phyloP scores from a whole-genome alignment of 2,329 filamentous ascomycete genomes.

The Zarea fungicola region DNA sequence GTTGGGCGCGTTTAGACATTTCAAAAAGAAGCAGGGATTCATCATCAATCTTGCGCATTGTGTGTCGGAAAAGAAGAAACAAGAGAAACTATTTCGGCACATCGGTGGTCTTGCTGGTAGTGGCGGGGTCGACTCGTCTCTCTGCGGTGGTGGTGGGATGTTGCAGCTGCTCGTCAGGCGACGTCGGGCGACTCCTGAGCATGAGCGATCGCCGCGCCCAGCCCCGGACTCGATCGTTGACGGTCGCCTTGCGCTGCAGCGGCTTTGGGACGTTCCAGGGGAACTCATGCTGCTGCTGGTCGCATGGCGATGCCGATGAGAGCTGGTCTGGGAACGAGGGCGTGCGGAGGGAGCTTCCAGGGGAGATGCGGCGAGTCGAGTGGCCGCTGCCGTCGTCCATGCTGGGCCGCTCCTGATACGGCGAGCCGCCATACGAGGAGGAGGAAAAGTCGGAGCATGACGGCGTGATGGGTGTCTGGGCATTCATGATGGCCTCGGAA shows the following conservation, averaged over 20 bases:
- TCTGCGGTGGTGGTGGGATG: no score
- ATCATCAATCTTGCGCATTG: constrained; percentile 3
- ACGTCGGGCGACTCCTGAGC: constrained; percentile 18
- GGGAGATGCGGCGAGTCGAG: constrained; percentile 15
- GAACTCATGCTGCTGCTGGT: constrained; percentile 22
- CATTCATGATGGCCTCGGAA: constrained; percentile 29
- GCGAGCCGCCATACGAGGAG: no score
- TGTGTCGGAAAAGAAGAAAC: constrained; percentile 1
- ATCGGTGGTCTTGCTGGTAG: background rate
- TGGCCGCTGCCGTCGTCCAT: constrained; percentile 24
- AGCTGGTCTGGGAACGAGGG: constrained; percentile 11
- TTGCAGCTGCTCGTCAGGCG: constrained; percentile 18
- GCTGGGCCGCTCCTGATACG: constrained; percentile 22
- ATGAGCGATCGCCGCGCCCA: constrained; percentile 31
- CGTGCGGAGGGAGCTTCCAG: constrained; percentile 4
- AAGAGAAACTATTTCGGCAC: background rate
- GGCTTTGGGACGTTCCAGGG: constrained; percentile 23
- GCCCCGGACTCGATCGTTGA: constrained; percentile 29
- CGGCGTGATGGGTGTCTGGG: constrained; percentile 24
- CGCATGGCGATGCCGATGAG: no score
- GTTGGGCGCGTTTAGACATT: no score
- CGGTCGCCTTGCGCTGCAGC: constrained; percentile 23
- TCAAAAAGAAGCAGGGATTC: background rate
- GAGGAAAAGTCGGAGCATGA: constrained; percentile 23
- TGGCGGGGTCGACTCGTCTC: no score